phyloP scores from a whole-genome alignment of 2,329 filamentous ascomycete genomes.

The Diplodia mutila region DNA sequence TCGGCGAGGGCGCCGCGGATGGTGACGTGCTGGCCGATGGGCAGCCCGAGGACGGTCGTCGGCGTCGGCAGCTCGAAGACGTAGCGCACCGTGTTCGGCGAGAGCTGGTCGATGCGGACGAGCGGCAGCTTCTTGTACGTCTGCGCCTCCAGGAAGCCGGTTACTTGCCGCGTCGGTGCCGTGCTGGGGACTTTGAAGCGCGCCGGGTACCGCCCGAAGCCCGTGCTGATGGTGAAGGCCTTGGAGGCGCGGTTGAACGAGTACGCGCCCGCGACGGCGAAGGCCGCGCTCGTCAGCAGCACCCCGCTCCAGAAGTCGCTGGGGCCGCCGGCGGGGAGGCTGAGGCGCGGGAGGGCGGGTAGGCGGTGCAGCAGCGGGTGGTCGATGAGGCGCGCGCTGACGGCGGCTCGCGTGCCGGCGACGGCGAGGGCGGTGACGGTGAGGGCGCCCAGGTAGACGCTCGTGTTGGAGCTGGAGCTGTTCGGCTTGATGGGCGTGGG shows the following conservation, averaged over 20 bases:
- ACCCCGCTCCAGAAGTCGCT: conserved; percentile 36
- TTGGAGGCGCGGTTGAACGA: conserved; percentile 28
- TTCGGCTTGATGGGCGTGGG: background rate
- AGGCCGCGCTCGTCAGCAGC: conserved; percentile 38
- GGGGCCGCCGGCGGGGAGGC: background rate
- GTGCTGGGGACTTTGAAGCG: conserved; percentile 41
- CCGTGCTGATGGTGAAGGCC: conserved; percentile 27
- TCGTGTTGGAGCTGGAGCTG: background rate
- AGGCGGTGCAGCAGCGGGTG: background rate
- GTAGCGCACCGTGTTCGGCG: conserved; percentile 33
- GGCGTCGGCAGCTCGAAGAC: conserved; percentile 34
- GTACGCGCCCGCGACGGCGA: conserved; percentile 26
- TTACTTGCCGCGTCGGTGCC: background rate
- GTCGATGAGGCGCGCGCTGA: background rate
- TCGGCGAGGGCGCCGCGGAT: conserved; percentile 63
- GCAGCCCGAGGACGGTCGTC: conserved; percentile 37
- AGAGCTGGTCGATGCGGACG: conserved; percentile 28
- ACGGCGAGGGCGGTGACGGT: background rate
- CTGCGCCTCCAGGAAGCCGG: conserved; percentile 37
- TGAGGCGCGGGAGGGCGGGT: background rate
- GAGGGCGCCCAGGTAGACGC: background rate
- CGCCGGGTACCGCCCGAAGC: conserved; percentile 34
- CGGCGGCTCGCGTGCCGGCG: background rate
- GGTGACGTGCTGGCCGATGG: conserved; percentile 42
- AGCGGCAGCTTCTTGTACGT: conserved; percentile 55